Conservation (phyloP, 495 filamentous ascomycete genomes). For the Hyaloscypha finlandica region DNA sequence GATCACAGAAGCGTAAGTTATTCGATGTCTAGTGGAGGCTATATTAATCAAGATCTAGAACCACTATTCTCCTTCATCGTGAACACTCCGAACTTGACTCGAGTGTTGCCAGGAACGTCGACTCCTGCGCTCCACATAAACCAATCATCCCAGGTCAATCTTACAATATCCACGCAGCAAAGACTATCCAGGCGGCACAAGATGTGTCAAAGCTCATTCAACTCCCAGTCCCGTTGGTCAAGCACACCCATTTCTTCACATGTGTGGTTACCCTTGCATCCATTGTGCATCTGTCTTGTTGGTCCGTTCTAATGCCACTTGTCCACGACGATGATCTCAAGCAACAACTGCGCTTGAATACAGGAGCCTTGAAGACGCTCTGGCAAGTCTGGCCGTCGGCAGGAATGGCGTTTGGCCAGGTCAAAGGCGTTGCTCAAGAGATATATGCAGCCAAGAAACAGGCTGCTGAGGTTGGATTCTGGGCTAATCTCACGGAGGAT, state of each 20-base stretch:
- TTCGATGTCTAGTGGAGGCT: slow-evolving; percentile 1
- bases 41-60: slow-evolving; percentile 25
- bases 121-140: slow-evolving; percentile 58
- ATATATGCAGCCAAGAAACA: slow-evolving; percentile 58
- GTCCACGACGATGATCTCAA: slow-evolving; percentile 68
- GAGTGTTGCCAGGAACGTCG: slow-evolving; percentile 53
- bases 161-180: slow-evolving; percentile 73
- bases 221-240: slow-evolving; percentile 68
- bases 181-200: slow-evolving; percentile 76
- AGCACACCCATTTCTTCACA: slow-evolving; percentile 87
- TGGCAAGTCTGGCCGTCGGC: slow-evolving; percentile 79
- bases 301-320: slow-evolving; percentile 57
- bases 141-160: slow-evolving; percentile 55
- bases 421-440: slow-evolving; percentile 69
- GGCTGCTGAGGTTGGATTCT: slow-evolving; percentile 52
- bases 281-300: slow-evolving; percentile 61
- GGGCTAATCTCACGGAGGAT: slow-evolving; percentile 54
- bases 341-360: slow-evolving; percentile 76
- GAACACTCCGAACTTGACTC: slow-evolving; percentile 64
- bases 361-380: slow-evolving; percentile 77
- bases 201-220: slow-evolving; percentile 77
- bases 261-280: slow-evolving; percentile 74
- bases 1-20: slow-evolving; percentile 67
- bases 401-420: slow-evolving; percentile 69
- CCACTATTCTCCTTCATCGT: slow-evolving; percentile 74